These are phyloP conservation scores for Eustoma russellianum DNA, from an alignment of 257 asterid genomes.

Conservation along the genomic window DNA sequence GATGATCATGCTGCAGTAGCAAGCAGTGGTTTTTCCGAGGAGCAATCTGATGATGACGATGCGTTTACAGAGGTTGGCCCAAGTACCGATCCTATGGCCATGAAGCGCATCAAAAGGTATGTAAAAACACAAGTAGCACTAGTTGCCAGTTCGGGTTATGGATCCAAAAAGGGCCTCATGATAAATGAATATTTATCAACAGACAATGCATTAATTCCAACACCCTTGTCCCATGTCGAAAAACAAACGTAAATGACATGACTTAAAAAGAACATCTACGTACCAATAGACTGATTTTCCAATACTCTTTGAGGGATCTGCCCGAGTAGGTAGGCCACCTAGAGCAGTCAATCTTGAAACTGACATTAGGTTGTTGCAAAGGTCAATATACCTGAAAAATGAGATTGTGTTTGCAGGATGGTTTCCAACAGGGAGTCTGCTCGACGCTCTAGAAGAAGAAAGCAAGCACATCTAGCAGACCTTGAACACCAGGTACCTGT, in stretches of 20 bases:
- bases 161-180: no score
- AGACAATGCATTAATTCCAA: no score
- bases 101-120: conserved; percentile 58
- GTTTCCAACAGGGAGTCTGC: conserved; percentile 84
- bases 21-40: conserved; percentile 65
- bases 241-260: no score
- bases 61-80: conserved; percentile 56
- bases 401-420: conserved; percentile 39
- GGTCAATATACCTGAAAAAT: conserved; percentile 1
- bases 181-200: no score
- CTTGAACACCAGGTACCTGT: conserved; percentile 60
- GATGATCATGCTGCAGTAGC: conserved; percentile 37
- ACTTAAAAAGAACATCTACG: no score
- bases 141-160: no score
- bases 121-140: background rate
- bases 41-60: conserved; percentile 73
- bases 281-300: no score
- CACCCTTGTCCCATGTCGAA: no score
- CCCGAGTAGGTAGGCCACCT: no score
- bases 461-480: conserved; percentile 70
- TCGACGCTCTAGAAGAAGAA: conserved; percentile 69
- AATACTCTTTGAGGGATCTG: no score
- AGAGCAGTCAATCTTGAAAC: no score
- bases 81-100: conserved; percentile 38
- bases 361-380: no score